Evolutionary conservation across 2,329 filamentous ascomycete species (phyloP).

Genomic region (Sporothrix luriei): DNA sequence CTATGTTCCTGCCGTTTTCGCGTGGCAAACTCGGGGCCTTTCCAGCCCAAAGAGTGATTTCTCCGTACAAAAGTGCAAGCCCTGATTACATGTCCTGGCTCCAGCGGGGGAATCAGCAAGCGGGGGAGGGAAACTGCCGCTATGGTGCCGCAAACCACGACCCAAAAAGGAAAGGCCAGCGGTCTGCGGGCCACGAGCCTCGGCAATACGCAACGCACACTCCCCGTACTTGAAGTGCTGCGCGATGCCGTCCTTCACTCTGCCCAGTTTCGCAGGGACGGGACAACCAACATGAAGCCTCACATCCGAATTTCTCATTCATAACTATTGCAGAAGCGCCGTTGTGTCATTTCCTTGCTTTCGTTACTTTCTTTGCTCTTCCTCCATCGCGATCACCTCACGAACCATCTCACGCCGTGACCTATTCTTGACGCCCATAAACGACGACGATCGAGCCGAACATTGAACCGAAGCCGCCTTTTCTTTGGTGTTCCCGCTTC

Average conservation of each 20-base stretch:
- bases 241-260: not conserved
- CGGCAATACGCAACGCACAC: slow-evolving; percentile 22
- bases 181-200: slow-evolving; percentile 24
- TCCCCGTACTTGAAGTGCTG: not conserved
- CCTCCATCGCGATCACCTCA: not conserved
- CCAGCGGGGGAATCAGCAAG: slow-evolving; percentile 28
- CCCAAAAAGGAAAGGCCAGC: slow-evolving; percentile 25
- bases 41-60: slow-evolving; percentile 8
- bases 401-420: not conserved
- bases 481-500: too few species aligned
- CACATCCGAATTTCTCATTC: not conserved
- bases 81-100: not conserved
- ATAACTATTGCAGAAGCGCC: not conserved
- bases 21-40: slow-evolving; percentile 1
- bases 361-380: too few species aligned
- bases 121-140: slow-evolving; percentile 29
- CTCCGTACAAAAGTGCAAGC: not conserved
- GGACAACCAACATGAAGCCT: not conserved
- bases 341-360: not conserved
- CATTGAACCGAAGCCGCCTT: slow-evolving; percentile 16
- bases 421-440: not conserved
- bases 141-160: slow-evolving; percentile 28
- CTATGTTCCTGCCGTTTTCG: slow-evolving; percentile 26
- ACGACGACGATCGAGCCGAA: slow-evolving; percentile 13
- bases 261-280: not conserved